Base-by-base conservation (phyloP, 2,329 filamentous ascomycete genomes). In the Fusarium mexicanum region DNA sequence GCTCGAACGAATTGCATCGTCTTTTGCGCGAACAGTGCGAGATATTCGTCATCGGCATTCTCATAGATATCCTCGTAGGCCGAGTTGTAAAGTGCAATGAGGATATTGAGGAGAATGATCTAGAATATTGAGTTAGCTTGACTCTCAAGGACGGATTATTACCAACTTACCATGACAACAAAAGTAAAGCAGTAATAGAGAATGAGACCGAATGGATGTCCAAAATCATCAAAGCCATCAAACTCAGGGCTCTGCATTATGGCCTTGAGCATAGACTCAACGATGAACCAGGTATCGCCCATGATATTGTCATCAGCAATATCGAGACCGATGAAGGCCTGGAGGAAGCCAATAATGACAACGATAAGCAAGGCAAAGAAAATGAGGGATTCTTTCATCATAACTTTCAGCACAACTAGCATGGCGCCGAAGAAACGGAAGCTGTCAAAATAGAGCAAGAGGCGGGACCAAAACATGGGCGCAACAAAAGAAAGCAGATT, bases 141-240 rank as follows among this genome's bases (percentile, higher is more conserved):
- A 18, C 9, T 40, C 13, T 35, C 20, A 5, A 17, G 29, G 6
- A 43, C 11, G 8, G 11, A 35, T 12, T 46, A 3, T 24, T 33
- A 8, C 20, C 13, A 22, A 80, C 85, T 76, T 77, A 96, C 95
- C 93, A 98, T 98, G 79, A 99, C 93, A 44, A 98, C 92, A 79
- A 99, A 99, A 24, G 96, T 97, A 83, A 98, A 99, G 80, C 97
- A 90, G 85, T 99, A 99, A 86, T 99, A 99, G 16, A 99, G 91
- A 38, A 98, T 93, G 58, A 98, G 89, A 14, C 96, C 96, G 81
- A 98, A 99, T 0, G 96, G 96, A 18, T 93, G 95, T 29, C 93
- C 94, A 80, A 98, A 99, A 31, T 92, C 89, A 74, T 98, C 95
- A 79, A 98, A 98, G 2, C 92, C 93, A 10, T 83, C 87, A 78